phyloP scores from a whole-genome alignment of 108 stramenopile species.

The Bacterosira constricta region DNA sequence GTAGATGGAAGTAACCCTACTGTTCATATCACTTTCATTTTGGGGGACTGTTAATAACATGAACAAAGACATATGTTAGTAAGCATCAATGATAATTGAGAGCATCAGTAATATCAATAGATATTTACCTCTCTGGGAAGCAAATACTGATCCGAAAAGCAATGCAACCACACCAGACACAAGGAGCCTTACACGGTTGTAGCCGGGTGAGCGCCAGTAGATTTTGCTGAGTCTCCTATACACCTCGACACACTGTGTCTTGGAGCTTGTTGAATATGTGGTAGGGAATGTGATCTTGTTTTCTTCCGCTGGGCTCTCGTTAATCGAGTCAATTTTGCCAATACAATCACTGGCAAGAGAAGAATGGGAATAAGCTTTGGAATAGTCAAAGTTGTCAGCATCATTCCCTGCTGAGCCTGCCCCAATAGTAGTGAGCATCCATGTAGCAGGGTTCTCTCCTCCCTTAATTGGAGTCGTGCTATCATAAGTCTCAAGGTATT shows the following conservation, averaged over 20 bases:
- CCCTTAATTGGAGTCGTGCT: constrained; percentile 52
- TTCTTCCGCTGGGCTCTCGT: constrained; percentile 29
- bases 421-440: constrained; percentile 62
- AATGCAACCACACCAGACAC: constrained; percentile 60
- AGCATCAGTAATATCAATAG: not conserved
- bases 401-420: constrained; percentile 35
- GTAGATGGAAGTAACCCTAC: constrained; percentile 62
- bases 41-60: constrained; percentile 34
- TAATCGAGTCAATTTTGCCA: constrained; percentile 46
- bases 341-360: constrained; percentile 39
- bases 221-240: constrained; percentile 53
- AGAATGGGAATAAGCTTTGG: constrained; percentile 49
- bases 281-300: constrained; percentile 44
- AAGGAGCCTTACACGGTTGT: constrained; percentile 58
- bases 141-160: constrained; percentile 66
- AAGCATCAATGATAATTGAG: too few species aligned
- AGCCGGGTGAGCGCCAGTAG: constrained; percentile 66
- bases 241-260: constrained; percentile 42
- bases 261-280: constrained; percentile 52
- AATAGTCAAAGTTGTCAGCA: constrained; percentile 54
- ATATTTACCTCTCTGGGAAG: constrained; percentile 18
- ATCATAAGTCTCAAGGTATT: constrained; percentile 64
- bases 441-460: constrained; percentile 76
- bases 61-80: too few species aligned
- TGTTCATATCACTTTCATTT: constrained; percentile 64